Evolutionary conservation across 345 rosid species (phyloP).

Genomic region (Gossypium herbaceum): DNA sequence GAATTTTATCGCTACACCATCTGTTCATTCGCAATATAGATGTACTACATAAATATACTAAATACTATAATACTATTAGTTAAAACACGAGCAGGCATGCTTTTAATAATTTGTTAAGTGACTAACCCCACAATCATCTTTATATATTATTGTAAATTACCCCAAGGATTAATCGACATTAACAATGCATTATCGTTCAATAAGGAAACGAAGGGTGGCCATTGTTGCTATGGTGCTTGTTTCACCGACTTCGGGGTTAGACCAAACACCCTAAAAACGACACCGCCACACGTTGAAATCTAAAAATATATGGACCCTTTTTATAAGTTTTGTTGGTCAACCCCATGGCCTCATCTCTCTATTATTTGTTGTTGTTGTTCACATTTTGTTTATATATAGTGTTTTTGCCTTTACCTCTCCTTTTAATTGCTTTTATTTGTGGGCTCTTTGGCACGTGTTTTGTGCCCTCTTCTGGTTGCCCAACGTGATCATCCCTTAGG

Average conservation of each 20-base stretch:
- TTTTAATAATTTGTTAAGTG: not conserved
- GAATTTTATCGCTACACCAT: too few relatives aligned
- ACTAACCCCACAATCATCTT: not conserved
- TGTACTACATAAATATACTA: too few relatives aligned
- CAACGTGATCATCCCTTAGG: not conserved
- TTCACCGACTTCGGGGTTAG: conserved; percentile 11
- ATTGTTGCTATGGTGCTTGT: not conserved
- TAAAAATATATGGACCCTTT: not conserved
- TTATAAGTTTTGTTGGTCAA: not conserved
- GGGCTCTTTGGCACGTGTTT: conserved; percentile 3
- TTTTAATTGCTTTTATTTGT: not conserved
- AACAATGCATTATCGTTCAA: not conserved
- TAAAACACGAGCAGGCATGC: not conserved
- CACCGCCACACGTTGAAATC: conserved; percentile 5
- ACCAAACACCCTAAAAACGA: not conserved
- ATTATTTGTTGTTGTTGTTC: not conserved
- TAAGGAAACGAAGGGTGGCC: not conserved
- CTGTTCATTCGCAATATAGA: too few relatives aligned
- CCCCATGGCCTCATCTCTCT: not conserved
- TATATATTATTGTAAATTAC: not conserved
- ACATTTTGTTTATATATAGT: not conserved
- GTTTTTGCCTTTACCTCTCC: not conserved
- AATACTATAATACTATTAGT: not conserved
- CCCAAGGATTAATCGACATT: too few relatives aligned
- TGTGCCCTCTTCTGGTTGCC: not conserved